These are phyloP conservation scores for Delitschia confertaspora DNA, from an alignment of 495 filamentous ascomycete species.

Conservation along the genomic window DNA sequence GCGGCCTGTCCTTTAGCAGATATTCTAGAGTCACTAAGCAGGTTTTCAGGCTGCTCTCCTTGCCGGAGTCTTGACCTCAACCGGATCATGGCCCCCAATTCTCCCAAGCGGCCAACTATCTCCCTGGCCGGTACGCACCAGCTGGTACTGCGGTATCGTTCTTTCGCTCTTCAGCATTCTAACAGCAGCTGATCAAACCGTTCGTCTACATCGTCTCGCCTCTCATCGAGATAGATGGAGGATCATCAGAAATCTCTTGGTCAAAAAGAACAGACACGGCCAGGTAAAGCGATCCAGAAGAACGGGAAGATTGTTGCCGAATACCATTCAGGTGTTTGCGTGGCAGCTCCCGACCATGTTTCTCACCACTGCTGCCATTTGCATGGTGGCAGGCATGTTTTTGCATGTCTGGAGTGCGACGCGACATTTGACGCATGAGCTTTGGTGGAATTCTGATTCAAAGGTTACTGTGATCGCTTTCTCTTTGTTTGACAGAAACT, in stretches of 20 bases:
- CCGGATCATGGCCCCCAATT: constrained; percentile 30
- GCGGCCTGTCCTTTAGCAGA: no score
- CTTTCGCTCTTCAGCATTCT: constrained; percentile 27
- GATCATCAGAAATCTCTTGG: constrained; percentile 23
- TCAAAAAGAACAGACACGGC: constrained; percentile 1
- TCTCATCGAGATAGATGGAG: constrained; percentile 18
- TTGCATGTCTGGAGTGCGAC: constrained; percentile 27
- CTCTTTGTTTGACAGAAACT: no score
- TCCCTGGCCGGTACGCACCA: constrained; percentile 27
- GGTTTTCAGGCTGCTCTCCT: constrained; percentile 29
- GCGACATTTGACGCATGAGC: not conserved
- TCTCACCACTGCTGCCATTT: constrained; percentile 20
- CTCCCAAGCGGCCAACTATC: constrained; percentile 11
- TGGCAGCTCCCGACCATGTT: constrained; percentile 31
- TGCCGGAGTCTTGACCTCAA: constrained; percentile 26
- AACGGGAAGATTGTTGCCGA: constrained; percentile 10
- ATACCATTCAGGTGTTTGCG: constrained; percentile 19
- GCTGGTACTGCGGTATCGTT: constrained; percentile 29
- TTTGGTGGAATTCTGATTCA: constrained; percentile 14
- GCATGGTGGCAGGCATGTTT: constrained; percentile 30
- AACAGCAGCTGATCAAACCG: constrained; percentile 27
- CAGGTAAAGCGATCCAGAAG: not conserved
- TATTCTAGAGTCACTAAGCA: no score
- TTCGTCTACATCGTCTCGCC: constrained; percentile 29
- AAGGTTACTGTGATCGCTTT: no score